A percentile compares a stretch with the other conserved stretches of the same genome.
These are phyloP conservation scores for Umbelopsis sp. DNA, from an alignment of 192 early-diverging fungal species.

Conservation along the genomic window DNA sequence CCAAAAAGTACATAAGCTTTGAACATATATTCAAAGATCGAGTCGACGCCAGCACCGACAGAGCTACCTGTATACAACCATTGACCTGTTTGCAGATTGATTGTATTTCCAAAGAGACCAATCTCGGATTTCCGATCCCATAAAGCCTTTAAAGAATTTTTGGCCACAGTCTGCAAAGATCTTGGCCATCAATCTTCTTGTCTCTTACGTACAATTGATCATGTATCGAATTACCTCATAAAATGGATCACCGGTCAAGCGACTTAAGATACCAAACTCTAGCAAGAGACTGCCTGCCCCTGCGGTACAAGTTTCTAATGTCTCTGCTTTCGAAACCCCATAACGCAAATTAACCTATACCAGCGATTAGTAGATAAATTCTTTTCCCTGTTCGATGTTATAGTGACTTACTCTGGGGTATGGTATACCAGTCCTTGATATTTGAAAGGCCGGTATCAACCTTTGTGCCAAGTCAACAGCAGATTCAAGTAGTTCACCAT, in stretches of 20 bases:
- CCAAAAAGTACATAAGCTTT: slow-evolving; percentile 91
- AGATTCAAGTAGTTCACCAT: slow-evolving; percentile 75
- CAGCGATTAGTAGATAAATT: neutral
- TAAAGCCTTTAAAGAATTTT: slow-evolving; percentile 69
- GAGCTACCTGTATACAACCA: slow-evolving; percentile 77
- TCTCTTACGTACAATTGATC: neutral
- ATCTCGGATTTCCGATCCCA: slow-evolving; percentile 78
- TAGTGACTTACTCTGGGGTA: slow-evolving; percentile 66
- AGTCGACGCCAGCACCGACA: slow-evolving; percentile 91
- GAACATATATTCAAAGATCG: slow-evolving; percentile 90
- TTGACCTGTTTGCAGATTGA: slow-evolving; percentile 67
- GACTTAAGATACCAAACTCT: slow-evolving; percentile 91
- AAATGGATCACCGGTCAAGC: slow-evolving; percentile 74
- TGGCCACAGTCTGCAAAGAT: slow-evolving; percentile 53
- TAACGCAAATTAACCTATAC: slow-evolving; percentile 66
- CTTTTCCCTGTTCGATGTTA: neutral
- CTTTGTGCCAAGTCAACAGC: slow-evolving; percentile 83
- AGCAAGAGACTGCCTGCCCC: slow-evolving; percentile 91
- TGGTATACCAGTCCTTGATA: slow-evolving; percentile 79
- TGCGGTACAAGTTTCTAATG: slow-evolving; percentile 77
- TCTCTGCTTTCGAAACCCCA: slow-evolving; percentile 72
- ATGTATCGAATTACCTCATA: slow-evolving; percentile 65
- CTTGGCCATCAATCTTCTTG: too few species aligned
- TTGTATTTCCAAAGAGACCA: slow-evolving; percentile 84
- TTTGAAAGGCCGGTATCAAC: slow-evolving; percentile 86